Percentiles rank a stretch among this genome's conserved stretches.
Conservation (phyloP, 2,329 filamentous ascomycete genomes). For the Colletotrichum limetticola region DNA sequence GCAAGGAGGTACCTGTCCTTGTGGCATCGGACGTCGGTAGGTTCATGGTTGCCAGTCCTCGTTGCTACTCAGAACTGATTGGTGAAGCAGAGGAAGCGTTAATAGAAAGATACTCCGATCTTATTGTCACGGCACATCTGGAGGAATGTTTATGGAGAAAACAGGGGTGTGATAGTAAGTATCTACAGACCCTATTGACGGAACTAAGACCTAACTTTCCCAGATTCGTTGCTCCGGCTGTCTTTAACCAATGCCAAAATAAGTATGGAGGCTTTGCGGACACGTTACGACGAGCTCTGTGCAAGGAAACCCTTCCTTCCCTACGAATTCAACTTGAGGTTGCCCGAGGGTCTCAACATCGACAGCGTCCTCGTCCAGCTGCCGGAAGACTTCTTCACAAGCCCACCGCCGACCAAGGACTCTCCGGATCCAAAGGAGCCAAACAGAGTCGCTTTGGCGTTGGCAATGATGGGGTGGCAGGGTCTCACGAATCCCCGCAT, state of each 20-base stretch:
- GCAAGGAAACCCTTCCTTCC: slow-evolving; percentile 66
- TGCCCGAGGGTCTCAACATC: slow-evolving; percentile 64
- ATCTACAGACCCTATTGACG: neutral
- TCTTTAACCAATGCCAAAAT: slow-evolving; percentile 70
- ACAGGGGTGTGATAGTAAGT: slow-evolving; percentile 83
- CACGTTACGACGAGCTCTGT: slow-evolving; percentile 73
- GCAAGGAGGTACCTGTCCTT: slow-evolving; percentile 63
- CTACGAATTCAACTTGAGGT: slow-evolving; percentile 69
- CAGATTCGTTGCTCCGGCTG: slow-evolving; percentile 69
- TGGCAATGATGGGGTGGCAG: slow-evolving; percentile 83
- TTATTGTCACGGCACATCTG: slow-evolving; percentile 80
- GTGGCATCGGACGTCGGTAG: slow-evolving; percentile 69
- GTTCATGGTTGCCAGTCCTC: slow-evolving; percentile 26
- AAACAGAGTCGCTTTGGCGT: slow-evolving; percentile 71
- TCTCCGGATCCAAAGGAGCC: slow-evolving; percentile 43
- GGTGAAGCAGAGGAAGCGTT: slow-evolving; percentile 67
- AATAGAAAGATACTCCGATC: slow-evolving; percentile 78
- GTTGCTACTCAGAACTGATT: slow-evolving; percentile 24
- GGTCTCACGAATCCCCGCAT: slow-evolving; percentile 66
- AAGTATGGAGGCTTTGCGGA: slow-evolving; percentile 67
- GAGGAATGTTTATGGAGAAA: slow-evolving; percentile 88
- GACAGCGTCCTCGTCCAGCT: slow-evolving; percentile 62
- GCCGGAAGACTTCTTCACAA: slow-evolving; percentile 64
- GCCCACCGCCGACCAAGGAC: slow-evolving; percentile 46
- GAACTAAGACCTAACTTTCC: slow-evolving; percentile 29